Base-by-base conservation (phyloP, 1,284 basidiomycete species). In the Abortiporus biennis region DNA sequence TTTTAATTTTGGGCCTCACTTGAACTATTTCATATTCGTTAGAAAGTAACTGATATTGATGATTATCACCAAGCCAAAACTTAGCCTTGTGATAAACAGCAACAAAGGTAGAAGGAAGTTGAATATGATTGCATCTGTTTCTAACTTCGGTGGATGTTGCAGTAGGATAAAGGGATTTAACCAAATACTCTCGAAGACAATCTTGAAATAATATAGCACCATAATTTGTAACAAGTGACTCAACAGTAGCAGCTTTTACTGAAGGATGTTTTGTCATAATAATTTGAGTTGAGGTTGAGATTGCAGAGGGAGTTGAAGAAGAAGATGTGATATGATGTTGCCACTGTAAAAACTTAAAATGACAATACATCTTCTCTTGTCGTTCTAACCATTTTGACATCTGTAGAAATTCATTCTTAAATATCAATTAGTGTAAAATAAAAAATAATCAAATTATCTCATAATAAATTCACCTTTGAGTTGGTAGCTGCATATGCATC, bases 371-470 rank as follows among this genome's bases (percentile, higher is more conserved):
- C 46, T 62, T 62, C 45, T 64, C 63, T 16, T 47, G 48, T 0
- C 55, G 47, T 27, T 62, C 49, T 0, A 66, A 48, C 65, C 65
- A 67, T 0, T 43, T 21, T 0, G 58, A 59, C 65, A 67, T 68
- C 40, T 65, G 63, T 1, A 48, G n/a, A 23, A 54, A 57, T 30
- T 65, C 58, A 23, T 66, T 12, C 12, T 9, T 16, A 6, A 6
- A 8, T 5, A 12, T 19, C 21, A 15, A n/a, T n/a, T n/a, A n/a
- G n/a, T n/a, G n/a, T n/a, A n/a, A n/a, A n/a, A n/a, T n/a, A n/a
- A n/a, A n/a, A n/a, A n/a, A n/a, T n/a, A n/a, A n/a, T n/a, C n/a
- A n/a, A n/a, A n/a, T n/a, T n/a, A n/a, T n/a, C n/a, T n/a, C n/a
- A n/a, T n/a, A n/a, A n/a, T n/a, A n/a, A n/a, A n/a, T n/a, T n/a